Base-by-base conservation (phyloP, 129 eudicot species). In the Centella asiatica region DNA sequence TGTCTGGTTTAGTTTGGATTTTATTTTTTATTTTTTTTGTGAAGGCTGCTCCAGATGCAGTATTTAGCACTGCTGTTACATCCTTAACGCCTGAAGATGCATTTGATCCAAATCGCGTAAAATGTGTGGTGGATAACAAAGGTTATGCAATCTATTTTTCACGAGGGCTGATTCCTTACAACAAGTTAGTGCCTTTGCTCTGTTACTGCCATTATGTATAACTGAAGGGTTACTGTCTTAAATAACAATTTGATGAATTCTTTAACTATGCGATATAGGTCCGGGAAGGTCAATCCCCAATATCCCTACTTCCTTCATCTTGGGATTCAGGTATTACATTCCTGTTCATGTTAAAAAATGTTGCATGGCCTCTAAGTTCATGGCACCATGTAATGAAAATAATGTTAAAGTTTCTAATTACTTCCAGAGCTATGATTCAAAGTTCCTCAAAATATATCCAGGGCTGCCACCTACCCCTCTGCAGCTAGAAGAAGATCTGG, bases 401-500 rank as follows among this genome's bases (percentile, higher is more conserved):
- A 18, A 29, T 44, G 55, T 8, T 19, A 29, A 24, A 20, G 34
- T 67, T 48, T 64, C 12, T 48, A 29, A 15, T 61, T 4, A 24
- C 14, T 57, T 4, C 14, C 76, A 92, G 98, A 87, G 98, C 75
- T 87, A 64, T 75, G 94, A 84, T 70, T 55, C 98, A 2, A 76
- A 84, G 44, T 87, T 92, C 57, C 79, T 92, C 20, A 78, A 78
- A 54, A 77, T 87, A 69, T 92, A 92, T 70, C 78, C 95, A 3
- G 75, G 80, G 62, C 82, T 92, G 64, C 64, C 88, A 14, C 88
- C 98, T 52, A 87, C 95, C 52, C 98, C 96, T 39, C 69, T 92
- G 67, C 98, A 92, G 72, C 85, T 92, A 23, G 95, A 92, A 84
- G 99, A 92, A 87, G 96, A 92, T 82, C 83, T 92, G 68, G 96